These are phyloP conservation scores for Oryza punctata DNA, from an alignment of 176 grass and related monocot genomes.

Conservation along the genomic window DNA sequence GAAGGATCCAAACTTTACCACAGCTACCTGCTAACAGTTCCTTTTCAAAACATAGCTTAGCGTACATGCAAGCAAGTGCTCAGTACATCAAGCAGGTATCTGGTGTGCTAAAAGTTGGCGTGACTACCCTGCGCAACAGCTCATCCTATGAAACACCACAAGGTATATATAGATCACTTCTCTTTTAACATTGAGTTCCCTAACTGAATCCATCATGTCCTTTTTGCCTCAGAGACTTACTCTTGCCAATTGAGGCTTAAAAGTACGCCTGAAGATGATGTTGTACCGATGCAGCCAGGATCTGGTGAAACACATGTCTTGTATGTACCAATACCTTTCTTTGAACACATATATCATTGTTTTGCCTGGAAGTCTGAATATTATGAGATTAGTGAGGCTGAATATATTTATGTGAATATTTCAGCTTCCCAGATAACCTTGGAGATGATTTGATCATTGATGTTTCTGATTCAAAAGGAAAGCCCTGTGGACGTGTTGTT, in stretches of 20 bases:
- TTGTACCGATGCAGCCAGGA: conserved; percentile 89
- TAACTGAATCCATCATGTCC: conserved; percentile 29
- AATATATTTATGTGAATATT: conserved; percentile 42
- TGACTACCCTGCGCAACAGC: conserved; percentile 73
- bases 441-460: conserved; percentile 96
- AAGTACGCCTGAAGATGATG: conserved; percentile 76
- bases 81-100: conserved; percentile 95
- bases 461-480: conserved; percentile 87
- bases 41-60: conserved; percentile 89
- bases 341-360: background rate
- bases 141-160: conserved; percentile 77
- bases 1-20: conserved; percentile 69
- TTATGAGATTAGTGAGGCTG: conserved; percentile 15
- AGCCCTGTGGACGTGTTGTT: conserved; percentile 76
- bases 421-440: conserved; percentile 99
- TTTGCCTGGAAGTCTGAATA: conserved; percentile 4
- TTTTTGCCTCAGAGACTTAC: conserved; percentile 75
- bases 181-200: conserved; percentile 20
- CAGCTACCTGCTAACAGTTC: conserved; percentile 77
- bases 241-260: conserved; percentile 87
- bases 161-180: conserved; percentile 57
- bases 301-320: conserved; percentile 97
- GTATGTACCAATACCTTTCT: conserved; percentile 55
- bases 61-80: conserved; percentile 97
- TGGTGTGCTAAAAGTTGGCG: conserved; percentile 89